Conservation (phyloP, 2,329 filamentous ascomycete genomes). For the Phialophora chinensis region DNA sequence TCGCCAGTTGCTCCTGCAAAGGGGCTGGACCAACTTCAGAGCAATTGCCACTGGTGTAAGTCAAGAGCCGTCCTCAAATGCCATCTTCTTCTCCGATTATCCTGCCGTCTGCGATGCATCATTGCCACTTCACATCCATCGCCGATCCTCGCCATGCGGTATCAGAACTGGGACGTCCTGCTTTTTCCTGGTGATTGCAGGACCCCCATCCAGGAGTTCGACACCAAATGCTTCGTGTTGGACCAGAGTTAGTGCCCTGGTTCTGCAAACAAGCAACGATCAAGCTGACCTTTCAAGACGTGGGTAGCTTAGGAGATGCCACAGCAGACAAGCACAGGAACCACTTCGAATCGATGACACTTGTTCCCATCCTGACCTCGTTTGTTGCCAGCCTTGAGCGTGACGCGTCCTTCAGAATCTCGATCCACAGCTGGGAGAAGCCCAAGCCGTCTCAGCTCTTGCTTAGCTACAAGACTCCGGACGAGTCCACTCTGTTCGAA, state of each 20-base stretch:
- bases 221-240: constrained; percentile 72
- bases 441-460: constrained; percentile 66
- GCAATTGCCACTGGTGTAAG: constrained; percentile 1
- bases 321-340: constrained; percentile 15
- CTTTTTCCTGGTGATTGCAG: constrained; percentile 73
- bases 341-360: constrained; percentile 39
- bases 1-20: constrained; percentile 1
- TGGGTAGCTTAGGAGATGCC: constrained; percentile 6
- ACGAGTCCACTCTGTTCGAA: constrained; percentile 66
- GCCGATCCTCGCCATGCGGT: constrained; percentile 68
- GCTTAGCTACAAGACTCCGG: constrained; percentile 61
- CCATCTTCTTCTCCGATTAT: not conserved
- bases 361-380: constrained; percentile 70
- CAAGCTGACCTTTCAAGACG: constrained; percentile 17
- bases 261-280: constrained; percentile 14
- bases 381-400: constrained; percentile 70
- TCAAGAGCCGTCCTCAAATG: not conserved
- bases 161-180: constrained; percentile 84
- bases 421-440: constrained; percentile 74
- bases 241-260: constrained; percentile 56
- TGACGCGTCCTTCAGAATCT: constrained; percentile 70
- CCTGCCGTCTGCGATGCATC: not conserved
- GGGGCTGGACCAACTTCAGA: not conserved
- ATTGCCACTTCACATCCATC: not conserved
- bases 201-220: constrained; percentile 80